Conservation (phyloP, 495 filamentous ascomycete genomes). For the Xylaria castorea region DNA sequence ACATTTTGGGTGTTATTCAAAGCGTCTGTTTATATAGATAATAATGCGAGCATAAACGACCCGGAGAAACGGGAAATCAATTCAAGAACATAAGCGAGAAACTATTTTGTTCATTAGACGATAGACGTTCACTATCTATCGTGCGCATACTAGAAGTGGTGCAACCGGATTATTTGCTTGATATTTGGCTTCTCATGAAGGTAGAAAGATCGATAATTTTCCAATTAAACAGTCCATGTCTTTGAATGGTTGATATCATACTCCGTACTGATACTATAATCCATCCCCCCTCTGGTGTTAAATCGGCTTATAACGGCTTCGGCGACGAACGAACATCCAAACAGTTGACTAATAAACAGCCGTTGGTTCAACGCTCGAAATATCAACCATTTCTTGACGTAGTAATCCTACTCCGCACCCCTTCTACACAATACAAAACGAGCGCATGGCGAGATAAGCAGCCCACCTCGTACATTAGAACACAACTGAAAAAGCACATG, state of each 20-base stretch:
- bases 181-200: neutral
- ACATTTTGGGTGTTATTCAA: neutral
- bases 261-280: no score
- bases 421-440: neutral
- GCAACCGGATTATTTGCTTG: neutral
- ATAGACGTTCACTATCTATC: neutral
- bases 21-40: constrained; percentile 1
- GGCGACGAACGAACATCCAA: no score
- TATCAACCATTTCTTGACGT: neutral
- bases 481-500: neutral
- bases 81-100: neutral
- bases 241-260: no score
- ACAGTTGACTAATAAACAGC: no score
- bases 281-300: no score
- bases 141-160: neutral
- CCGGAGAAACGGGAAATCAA: neutral
- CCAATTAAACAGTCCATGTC: no score
- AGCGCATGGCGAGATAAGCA: neutral
- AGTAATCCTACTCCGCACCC: neutral
- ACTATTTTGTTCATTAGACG: neutral
- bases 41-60: constrained; percentile 7
- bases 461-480: neutral
- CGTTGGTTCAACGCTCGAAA: no score
- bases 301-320: no score
- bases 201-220: no score